Evolutionary conservation across 2,329 filamentous ascomycete genomes (phyloP).

Genomic region (Alternaria solani): DNA sequence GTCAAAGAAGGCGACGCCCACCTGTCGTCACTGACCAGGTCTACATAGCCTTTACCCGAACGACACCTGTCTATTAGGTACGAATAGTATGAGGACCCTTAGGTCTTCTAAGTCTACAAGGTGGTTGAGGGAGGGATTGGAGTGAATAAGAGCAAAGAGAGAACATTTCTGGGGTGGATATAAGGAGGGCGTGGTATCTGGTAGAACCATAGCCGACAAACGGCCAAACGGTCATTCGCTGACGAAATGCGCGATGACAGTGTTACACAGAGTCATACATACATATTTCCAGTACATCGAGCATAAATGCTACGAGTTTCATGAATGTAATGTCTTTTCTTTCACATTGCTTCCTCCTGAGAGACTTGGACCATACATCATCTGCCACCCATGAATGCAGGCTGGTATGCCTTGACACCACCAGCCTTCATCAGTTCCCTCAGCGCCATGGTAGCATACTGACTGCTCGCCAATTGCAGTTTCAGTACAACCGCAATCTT

Average conservation of each 20-base stretch:
- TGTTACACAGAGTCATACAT: neutral
- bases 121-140: neutral
- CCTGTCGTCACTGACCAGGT: neutral
- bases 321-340: too few species aligned
- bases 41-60: neutral
- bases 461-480: conserved; percentile 78
- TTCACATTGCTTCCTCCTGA: neutral
- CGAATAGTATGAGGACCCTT: neutral
- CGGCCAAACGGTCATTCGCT: neutral
- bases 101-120: neutral
- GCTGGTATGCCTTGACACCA: conserved; percentile 68
- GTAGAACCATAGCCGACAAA: neutral
- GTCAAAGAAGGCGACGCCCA: neutral
- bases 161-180: neutral
- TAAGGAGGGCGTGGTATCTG: neutral
- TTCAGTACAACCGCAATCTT: conserved; percentile 75
- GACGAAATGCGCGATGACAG: neutral
- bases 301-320: too few species aligned
- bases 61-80: neutral
- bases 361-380: neutral
- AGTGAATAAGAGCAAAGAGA: neutral
- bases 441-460: conserved; percentile 85
- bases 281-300: neutral
- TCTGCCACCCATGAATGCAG: conserved; percentile 65
- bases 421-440: conserved; percentile 77